phyloP scores from a whole-genome alignment of 2,329 filamentous ascomycete genomes.

The Blastomyces silverae region DNA sequence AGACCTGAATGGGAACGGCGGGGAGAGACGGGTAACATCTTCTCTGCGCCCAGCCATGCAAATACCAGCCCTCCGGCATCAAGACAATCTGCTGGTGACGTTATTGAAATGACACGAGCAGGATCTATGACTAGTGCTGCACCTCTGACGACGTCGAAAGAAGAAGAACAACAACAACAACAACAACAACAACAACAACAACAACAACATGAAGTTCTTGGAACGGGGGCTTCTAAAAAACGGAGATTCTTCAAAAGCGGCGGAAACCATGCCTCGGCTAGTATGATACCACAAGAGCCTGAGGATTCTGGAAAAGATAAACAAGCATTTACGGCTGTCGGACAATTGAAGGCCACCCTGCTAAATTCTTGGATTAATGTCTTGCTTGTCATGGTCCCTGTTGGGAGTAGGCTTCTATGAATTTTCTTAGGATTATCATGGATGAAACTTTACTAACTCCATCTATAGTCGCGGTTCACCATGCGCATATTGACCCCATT shows the following conservation, averaged over 20 bases:
- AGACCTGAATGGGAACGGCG: not conserved
- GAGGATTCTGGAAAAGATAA: slow-evolving; percentile 19
- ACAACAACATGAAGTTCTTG: not conserved
- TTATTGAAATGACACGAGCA: not conserved
- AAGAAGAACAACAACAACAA: not conserved
- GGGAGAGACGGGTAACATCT: not conserved
- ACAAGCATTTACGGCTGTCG: slow-evolving; percentile 34
- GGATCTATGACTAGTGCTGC: not conserved
- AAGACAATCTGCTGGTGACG: not conserved
- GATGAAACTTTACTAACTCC: not conserved
- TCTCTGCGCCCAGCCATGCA: slow-evolving; percentile 14
- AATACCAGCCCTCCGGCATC: not conserved
- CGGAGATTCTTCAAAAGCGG: slow-evolving; percentile 17
- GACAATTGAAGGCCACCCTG: slow-evolving; percentile 57
- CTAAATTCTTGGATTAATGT: slow-evolving; percentile 84
- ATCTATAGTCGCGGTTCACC: slow-evolving; percentile 57
- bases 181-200: not conserved
- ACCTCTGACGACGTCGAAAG: not conserved
- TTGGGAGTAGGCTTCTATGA: slow-evolving; percentile 50
- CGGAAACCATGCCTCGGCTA: slow-evolving; percentile 18
- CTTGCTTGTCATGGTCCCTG: slow-evolving; percentile 68
- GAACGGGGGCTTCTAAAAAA: slow-evolving; percentile 13
- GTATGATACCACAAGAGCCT: slow-evolving; percentile 8
- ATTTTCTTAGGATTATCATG: not conserved
- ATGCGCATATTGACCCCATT: slow-evolving; percentile 52